Percentiles rank a stretch among this genome's conserved stretches.
phyloP scores from a whole-genome alignment of 2,329 filamentous ascomycete species.

The Septoria linicola region DNA sequence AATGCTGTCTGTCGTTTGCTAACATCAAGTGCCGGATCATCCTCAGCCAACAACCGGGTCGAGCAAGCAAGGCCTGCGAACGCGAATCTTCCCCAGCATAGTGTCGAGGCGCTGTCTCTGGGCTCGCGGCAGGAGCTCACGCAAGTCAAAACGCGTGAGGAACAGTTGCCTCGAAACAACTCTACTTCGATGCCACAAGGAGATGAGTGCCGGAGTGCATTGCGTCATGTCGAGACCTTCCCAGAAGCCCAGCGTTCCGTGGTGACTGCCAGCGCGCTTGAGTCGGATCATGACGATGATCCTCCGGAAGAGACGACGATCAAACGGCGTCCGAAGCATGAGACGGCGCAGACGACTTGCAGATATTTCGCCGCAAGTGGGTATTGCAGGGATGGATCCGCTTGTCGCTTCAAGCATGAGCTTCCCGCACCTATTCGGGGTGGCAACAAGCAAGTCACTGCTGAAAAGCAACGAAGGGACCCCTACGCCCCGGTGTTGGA shows the following conservation, averaged over 20 bases:
- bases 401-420: constrained; percentile 38
- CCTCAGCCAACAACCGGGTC: neutral
- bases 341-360: constrained; percentile 26
- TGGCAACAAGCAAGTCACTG: constrained; percentile 4
- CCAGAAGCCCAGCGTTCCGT: no score
- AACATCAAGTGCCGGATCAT: neutral
- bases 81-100: neutral
- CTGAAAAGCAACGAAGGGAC: constrained; percentile 16
- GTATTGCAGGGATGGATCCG: constrained; percentile 36
- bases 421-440: constrained; percentile 7
- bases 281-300: constrained; percentile 10
- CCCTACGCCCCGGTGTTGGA: constrained; percentile 25
- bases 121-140: no score
- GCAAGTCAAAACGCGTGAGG: no score
- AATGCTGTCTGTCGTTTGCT: neutral
- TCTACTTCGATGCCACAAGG: no score
- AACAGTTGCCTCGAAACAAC: no score
- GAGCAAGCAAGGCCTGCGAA: neutral
- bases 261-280: neutral
- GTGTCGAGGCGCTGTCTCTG: no score
- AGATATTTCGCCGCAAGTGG: constrained; percentile 36
- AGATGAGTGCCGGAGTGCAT: neutral
- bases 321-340: constrained; percentile 29
- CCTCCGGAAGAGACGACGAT: constrained; percentile 43
- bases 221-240: neutral